Percentiles rank a stretch among this genome's conserved stretches.
Evolutionary conservation across 495 filamentous ascomycete species (phyloP).

Genomic region (Trypethelium eluteriae): DNA sequence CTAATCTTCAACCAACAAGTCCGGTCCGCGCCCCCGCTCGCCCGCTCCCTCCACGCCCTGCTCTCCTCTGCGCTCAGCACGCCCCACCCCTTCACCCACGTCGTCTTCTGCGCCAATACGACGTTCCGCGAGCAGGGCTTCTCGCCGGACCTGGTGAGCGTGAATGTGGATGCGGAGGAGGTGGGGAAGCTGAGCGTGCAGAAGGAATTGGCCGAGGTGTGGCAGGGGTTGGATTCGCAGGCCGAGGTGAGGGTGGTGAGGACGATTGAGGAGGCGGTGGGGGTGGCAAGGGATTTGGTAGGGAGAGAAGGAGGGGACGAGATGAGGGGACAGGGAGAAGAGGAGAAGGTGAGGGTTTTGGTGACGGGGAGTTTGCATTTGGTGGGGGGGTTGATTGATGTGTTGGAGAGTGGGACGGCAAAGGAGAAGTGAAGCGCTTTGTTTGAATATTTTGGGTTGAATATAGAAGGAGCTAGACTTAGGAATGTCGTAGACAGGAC

Average conservation of each 20-base stretch:
- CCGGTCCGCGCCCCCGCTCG: slow-evolving; percentile 60
- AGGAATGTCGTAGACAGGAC: too few species aligned
- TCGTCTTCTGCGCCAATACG: slow-evolving; percentile 82
- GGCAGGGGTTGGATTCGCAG: slow-evolving; percentile 56
- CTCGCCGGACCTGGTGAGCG: slow-evolving; percentile 66
- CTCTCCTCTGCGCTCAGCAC: slow-evolving; percentile 51
- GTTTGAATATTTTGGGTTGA: background rate
- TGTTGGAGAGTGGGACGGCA: slow-evolving; percentile 48
- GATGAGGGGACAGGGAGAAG: slow-evolving; percentile 10
- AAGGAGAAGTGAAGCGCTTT: slow-evolving; percentile 4
- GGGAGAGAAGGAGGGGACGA: slow-evolving; percentile 14
- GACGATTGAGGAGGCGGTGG: slow-evolving; percentile 83
- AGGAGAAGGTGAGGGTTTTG: slow-evolving; percentile 35
- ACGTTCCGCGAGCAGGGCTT: slow-evolving; percentile 67
- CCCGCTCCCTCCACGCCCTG: slow-evolving; percentile 57
- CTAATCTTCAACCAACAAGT: slow-evolving; percentile 96
- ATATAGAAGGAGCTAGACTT: too few species aligned
- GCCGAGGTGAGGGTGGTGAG: slow-evolving; percentile 57
- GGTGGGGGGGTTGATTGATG: slow-evolving; percentile 71
- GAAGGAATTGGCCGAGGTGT: slow-evolving; percentile 61
- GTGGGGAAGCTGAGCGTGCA: slow-evolving; percentile 67
- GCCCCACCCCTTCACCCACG: slow-evolving; percentile 61
- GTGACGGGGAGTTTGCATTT: slow-evolving; percentile 86
- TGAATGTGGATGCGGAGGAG: slow-evolving; percentile 59
- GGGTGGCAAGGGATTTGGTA: slow-evolving; percentile 51